phyloP scores from a whole-genome alignment of 2,329 filamentous ascomycete genomes.

The Aspergillus piperis region DNA sequence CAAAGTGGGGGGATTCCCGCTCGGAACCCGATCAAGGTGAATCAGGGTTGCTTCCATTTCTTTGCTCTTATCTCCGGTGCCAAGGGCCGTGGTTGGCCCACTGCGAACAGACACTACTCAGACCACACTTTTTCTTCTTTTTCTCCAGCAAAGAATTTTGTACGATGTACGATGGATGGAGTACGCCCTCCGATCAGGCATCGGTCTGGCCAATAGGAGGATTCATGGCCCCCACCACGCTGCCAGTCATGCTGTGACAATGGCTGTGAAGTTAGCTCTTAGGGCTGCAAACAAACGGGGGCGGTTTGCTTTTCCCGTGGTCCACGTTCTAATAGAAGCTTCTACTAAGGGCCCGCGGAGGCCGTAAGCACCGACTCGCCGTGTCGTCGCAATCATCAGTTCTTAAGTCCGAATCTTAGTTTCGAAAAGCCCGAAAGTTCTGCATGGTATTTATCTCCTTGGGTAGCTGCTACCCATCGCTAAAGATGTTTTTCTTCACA shows the following conservation, averaged over 20 bases:
- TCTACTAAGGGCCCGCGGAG: background rate
- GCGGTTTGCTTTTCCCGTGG: background rate
- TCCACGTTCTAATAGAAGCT: background rate
- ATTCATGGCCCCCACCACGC: too few species aligned
- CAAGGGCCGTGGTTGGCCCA: background rate
- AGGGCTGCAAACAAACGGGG: background rate
- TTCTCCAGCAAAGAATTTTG: too few species aligned
- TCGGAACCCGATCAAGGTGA: background rate
- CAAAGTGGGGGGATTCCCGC: background rate
- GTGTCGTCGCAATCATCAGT: background rate
- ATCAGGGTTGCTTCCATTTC: background rate
- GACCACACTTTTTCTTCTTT: background rate
- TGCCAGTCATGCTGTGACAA: too few species aligned
- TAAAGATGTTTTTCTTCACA: background rate
- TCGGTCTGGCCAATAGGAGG: too few species aligned
- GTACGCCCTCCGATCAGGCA: too few species aligned
- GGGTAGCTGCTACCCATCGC: background rate
- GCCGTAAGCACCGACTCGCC: background rate
- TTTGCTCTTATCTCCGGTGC: background rate
- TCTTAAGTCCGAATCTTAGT: background rate
- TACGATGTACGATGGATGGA: too few species aligned
- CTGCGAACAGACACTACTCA: background rate
- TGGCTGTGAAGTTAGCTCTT: too few species aligned
- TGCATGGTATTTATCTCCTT: background rate
- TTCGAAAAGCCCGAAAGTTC: background rate